Evolutionary conservation across 2,329 filamentous ascomycete genomes (phyloP).

Genomic region (Aspergillus aculeatinus): DNA sequence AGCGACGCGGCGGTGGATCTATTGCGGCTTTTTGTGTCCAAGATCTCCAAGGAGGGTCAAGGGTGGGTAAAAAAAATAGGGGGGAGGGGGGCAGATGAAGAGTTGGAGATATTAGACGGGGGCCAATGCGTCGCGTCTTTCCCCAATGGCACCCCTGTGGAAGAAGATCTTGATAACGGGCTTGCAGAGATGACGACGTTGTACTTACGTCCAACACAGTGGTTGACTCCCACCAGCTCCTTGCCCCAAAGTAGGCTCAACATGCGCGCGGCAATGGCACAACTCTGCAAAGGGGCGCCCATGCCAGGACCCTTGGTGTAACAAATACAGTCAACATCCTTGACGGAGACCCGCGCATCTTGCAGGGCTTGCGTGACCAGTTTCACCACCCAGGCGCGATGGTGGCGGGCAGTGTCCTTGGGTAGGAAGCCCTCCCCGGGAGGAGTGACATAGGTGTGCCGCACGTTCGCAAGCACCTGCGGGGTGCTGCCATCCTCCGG

Average conservation of each 20-base stretch:
- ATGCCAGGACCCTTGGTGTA: conserved; percentile 96
- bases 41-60: neutral
- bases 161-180: neutral
- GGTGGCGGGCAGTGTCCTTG: conserved; percentile 92
- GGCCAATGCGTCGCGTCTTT: neutral
- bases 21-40: neutral
- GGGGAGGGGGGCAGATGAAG: neutral
- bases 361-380: conserved; percentile 77
- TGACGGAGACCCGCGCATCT: conserved; percentile 61
- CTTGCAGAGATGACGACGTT: neutral
- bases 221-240: conserved; percentile 91
- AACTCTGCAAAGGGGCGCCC: conserved; percentile 86
- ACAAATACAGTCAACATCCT: conserved; percentile 85
- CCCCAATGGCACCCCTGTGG: neutral
- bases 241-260: conserved; percentile 81
- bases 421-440: conserved; percentile 93
- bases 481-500: conserved; percentile 54
- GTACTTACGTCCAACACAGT: conserved; percentile 78
- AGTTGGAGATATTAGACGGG: neutral
- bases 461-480: conserved; percentile 83
- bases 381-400: conserved; percentile 78
- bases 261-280: conserved; percentile 81
- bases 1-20: neutral
- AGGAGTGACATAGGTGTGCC: conserved; percentile 88
- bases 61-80: neutral